Base-by-base conservation (phyloP, 1,284 basidiomycete genomes). In the Cryptococcus neoformans region DNA sequence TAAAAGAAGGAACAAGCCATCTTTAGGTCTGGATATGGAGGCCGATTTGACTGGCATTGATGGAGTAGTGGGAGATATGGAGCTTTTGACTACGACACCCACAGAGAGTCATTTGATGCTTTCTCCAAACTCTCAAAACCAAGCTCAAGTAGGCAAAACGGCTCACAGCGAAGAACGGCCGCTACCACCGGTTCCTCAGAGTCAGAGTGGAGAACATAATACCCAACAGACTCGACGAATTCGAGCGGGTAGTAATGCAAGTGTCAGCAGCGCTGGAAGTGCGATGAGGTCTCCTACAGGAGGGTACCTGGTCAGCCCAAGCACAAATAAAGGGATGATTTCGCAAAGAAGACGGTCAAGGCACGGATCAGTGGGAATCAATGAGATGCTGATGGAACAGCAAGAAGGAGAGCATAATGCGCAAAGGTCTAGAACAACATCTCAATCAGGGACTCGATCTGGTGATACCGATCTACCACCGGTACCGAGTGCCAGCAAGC, bases 401-500 rank as follows among this genome's bases (percentile, higher is more conserved):
- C 40, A 17, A 11, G 35, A 37, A 40, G 35, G 14, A 36, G 16
- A 28, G 9, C 16, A 49, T 5, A n/a, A n/a, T 11, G n/a, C 21
- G 21, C 48, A 55, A 51, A 51, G 72, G 40, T 38, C 68, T 7
- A 58, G 72, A 34, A 65, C 76, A 6, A 62, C 66, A 12, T 71
- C 69, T 10, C 74, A 76, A 53, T 70, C 76, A 8, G 66, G 69
- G 11, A 65, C 68, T 17, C 54, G 73, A 49, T 71, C 72, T 6
- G 58, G 16, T 14, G 46, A 53, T 6, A 35, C 56, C 10, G 53
- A 54, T 9, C 41, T 58, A 7, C 59, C 59, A 9, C 59, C 56
- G 1, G 45, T 57, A 44, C 60, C 55, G 12, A 17, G 21, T 36
- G 36, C 35, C 21, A 38, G 62, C 35, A 55, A 59, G 17, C 60